Percentiles rank a stretch among this genome's conserved stretches.
phyloP scores from a whole-genome alignment of 495 filamentous ascomycete species.

The Elasticomyces elasticus region DNA sequence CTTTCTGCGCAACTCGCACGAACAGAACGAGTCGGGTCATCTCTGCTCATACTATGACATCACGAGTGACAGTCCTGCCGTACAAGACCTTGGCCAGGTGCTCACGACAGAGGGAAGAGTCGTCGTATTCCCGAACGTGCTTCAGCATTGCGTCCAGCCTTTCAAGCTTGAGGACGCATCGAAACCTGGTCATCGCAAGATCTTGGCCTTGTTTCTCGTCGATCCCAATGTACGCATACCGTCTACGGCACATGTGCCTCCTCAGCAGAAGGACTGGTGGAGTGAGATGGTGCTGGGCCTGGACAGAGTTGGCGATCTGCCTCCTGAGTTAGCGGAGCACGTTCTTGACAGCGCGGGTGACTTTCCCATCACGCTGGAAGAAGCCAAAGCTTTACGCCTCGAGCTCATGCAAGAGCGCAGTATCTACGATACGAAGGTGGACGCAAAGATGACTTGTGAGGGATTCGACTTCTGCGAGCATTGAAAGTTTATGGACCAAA shows the following conservation, averaged over 20 bases:
- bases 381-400: slow-evolving; percentile 3
- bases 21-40: slow-evolving; percentile 2
- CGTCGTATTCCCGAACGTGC: slow-evolving; percentile 27
- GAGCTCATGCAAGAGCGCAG: slow-evolving; percentile 15
- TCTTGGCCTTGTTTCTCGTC: slow-evolving; percentile 28
- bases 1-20: background rate
- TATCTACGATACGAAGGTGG: background rate
- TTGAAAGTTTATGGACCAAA: too few species aligned
- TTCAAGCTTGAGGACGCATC: slow-evolving; percentile 25
- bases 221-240: slow-evolving; percentile 21
- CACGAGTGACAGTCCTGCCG: background rate
- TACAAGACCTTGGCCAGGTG: slow-evolving; percentile 18
- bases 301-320: background rate
- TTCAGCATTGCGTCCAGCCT: slow-evolving; percentile 24
- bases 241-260: slow-evolving; percentile 20
- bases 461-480: slow-evolving; percentile 21
- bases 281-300: slow-evolving; percentile 5
- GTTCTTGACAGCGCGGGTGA: background rate
- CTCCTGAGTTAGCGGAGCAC: slow-evolving; percentile 2
- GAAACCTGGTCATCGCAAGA: slow-evolving; percentile 25
- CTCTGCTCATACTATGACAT: slow-evolving; percentile 6
- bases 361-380: slow-evolving; percentile 8
- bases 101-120: slow-evolving; percentile 18
- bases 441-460: background rate
- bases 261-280: slow-evolving; percentile 28